Base-by-base conservation (phyloP, 2,329 filamentous ascomycete genomes). In the Fusarium nurragi region DNA sequence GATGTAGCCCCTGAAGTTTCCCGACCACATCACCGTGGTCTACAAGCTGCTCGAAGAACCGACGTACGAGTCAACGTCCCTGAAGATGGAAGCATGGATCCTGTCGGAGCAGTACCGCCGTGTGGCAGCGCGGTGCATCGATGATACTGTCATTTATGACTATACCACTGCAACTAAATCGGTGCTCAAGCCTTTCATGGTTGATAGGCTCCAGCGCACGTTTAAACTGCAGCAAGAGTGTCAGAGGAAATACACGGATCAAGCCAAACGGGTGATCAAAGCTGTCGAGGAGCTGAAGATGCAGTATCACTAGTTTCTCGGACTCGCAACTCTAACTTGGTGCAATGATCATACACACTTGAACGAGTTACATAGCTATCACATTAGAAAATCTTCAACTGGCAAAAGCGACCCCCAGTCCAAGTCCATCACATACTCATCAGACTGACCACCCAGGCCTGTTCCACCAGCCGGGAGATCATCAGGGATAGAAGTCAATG, bases 31-130 rank as follows among this genome's bases (percentile, higher is more conserved):
- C 2, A 65, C 51, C 1, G 55, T 67, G 1, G 4, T 67, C 3
- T 67, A 67, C 11, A 67, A 46, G 9, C 21, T 67, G 3, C 16
- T 46, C 18, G 64, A 67, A 12, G 36, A 51, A 16, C 40, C 64
- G 3, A 41, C 55, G 2, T 50, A 65, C 3, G 44, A 67, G 18
- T 65, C 64, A 13, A 65, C 59, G 0, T 65, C 64, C 1, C 48
- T 67, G 5, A 50, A 53, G 7, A 64, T 65, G 22, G 64, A 67
- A n/a, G 64, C 60, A 0, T 61, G 54, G 64, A 57, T 67, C 11
- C 3, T 67, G 1, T 67, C 64, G 1, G 60, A 65, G 6, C 40
- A 49, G 6, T 39, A 67, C 19, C 47, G 55, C 1, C 64, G 64
- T 1, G 18, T 67, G 5, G 64, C 64, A 8, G 64, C 64, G 12